A percentile compares a stretch with the other conserved stretches of the same genome.
Conservation (phyloP, 768 basidiomycete genomes). For the Tulasnella sp. region DNA sequence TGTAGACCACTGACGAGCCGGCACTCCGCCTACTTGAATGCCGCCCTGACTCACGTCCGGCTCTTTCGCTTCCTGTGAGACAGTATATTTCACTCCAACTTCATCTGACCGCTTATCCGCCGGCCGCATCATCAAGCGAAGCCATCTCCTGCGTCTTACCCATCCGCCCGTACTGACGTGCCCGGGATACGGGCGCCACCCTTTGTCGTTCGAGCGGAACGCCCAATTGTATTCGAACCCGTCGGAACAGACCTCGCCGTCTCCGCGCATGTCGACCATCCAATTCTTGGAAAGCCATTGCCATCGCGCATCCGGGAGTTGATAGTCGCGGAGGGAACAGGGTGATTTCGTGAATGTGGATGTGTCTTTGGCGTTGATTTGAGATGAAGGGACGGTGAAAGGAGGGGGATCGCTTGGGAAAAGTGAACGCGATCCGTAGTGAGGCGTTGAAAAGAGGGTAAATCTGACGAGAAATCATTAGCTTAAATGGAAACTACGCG, state of each 20-base stretch:
- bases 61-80: no score
- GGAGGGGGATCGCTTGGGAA: slow-evolving; percentile 63
- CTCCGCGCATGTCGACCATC: slow-evolving; percentile 84
- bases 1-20: no score
- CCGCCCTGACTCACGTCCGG: no score
- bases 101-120: slow-evolving; percentile 46
- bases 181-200: slow-evolving; percentile 58
- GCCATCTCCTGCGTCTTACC: slow-evolving; percentile 73
- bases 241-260: slow-evolving; percentile 60
- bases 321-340: slow-evolving; percentile 44
- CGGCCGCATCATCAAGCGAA: slow-evolving; percentile 72
- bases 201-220: slow-evolving; percentile 40
- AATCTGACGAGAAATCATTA: no score
- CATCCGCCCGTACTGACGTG: slow-evolving; percentile 51
- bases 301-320: slow-evolving; percentile 72
- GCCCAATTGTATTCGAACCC: slow-evolving; percentile 72
- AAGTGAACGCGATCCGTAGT: slow-evolving; percentile 59
- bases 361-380: slow-evolving; percentile 7
- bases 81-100: slow-evolving; percentile 26
- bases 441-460: slow-evolving; percentile 58
- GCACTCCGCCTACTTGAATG: no score
- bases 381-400: slow-evolving; percentile 47
- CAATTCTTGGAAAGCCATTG: slow-evolving; percentile 67
- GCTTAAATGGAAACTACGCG: no score
- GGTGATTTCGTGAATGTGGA: slow-evolving; percentile 18